Evolutionary conservation across 371 early-diverging fungal species (phyloP).

Genomic region (Phascolomyces articulosus): DNA sequence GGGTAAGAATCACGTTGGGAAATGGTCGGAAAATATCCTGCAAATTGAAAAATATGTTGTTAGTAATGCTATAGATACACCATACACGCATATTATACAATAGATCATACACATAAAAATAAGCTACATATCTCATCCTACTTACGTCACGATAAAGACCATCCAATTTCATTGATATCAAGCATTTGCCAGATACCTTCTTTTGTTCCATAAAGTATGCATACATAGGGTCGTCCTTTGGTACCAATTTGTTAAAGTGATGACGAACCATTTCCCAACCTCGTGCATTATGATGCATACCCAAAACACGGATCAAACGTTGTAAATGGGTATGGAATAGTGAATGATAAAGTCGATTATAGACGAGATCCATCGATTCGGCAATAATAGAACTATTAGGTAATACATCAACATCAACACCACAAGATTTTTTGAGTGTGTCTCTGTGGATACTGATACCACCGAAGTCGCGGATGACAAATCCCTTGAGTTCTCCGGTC

Average conservation of each 20-base stretch:
- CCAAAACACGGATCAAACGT: slow-evolving; percentile 67
- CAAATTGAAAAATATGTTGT: no score
- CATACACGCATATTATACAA: no score
- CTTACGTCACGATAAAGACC: slow-evolving; percentile 71
- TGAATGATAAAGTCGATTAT: slow-evolving; percentile 69
- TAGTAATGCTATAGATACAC: no score
- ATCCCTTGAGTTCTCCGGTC: slow-evolving; percentile 63
- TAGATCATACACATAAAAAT: no score
- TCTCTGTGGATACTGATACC: slow-evolving; percentile 67
- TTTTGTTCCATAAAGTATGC: slow-evolving; percentile 47
- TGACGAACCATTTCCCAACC: slow-evolving; percentile 62
- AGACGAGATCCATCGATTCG: slow-evolving; percentile 58
- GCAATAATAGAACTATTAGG: slow-evolving; percentile 65
- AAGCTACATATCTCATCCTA: not conserved
- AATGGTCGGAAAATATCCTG: slow-evolving; percentile 62
- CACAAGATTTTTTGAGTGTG: slow-evolving; percentile 50
- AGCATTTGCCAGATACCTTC: slow-evolving; percentile 60
- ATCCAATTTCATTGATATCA: slow-evolving; percentile 74
- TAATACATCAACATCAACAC: slow-evolving; percentile 54
- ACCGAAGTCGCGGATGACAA: slow-evolving; percentile 79
- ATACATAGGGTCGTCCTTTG: slow-evolving; percentile 37
- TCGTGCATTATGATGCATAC: slow-evolving; percentile 61
- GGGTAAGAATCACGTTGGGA: slow-evolving; percentile 58
- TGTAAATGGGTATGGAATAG: slow-evolving; percentile 68
- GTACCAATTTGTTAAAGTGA: slow-evolving; percentile 1